Percentiles rank a stretch among this genome's conserved stretches.
phyloP scores from a whole-genome alignment of 306 rosid genomes.

The Castanea mollissima region DNA sequence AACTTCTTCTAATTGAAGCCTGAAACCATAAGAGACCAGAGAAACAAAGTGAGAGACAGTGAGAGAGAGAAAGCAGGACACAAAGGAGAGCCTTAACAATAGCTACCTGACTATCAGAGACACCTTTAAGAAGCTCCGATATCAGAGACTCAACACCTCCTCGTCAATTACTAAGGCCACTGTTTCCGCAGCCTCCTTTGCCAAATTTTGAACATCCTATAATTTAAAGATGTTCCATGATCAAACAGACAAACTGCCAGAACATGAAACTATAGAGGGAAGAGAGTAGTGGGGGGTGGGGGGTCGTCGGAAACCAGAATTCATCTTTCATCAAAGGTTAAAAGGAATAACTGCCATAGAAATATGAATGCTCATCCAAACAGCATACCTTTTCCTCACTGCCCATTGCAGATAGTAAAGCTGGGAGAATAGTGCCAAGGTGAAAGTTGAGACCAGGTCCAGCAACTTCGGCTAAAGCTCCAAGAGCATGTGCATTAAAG shows the following conservation, averaged over 20 bases:
- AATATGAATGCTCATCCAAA: constrained; percentile 4
- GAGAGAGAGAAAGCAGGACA: background rate
- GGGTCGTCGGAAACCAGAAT: background rate
- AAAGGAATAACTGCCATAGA: constrained; percentile 13
- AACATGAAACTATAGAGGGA: background rate
- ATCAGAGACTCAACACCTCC: constrained; percentile 82
- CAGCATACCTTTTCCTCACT: constrained; percentile 60
- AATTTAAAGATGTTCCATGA: constrained; percentile 27
- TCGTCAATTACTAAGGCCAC: constrained; percentile 83
- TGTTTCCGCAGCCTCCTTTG: constrained; percentile 91
- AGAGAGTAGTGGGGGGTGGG: too few species aligned
- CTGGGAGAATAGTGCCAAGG: constrained; percentile 87
- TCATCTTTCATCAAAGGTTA: constrained; percentile 2
- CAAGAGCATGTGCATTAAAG: constrained; percentile 93
- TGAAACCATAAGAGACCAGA: constrained; percentile 38
- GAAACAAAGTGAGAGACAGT: constrained; percentile 2
- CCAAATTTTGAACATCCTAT: constrained; percentile 80
- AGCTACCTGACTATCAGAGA: constrained; percentile 75
- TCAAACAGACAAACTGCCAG: background rate
- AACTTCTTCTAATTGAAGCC: constrained; percentile 78
- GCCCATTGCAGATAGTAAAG: constrained; percentile 81
- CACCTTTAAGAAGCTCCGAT: constrained; percentile 80
- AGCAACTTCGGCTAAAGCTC: constrained; percentile 97
- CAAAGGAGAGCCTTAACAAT: constrained; percentile 3
- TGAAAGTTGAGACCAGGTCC: constrained; percentile 85